phyloP scores from a whole-genome alignment of 2,329 filamentous ascomycete species.

The Akanthomyces dipterigenus region DNA sequence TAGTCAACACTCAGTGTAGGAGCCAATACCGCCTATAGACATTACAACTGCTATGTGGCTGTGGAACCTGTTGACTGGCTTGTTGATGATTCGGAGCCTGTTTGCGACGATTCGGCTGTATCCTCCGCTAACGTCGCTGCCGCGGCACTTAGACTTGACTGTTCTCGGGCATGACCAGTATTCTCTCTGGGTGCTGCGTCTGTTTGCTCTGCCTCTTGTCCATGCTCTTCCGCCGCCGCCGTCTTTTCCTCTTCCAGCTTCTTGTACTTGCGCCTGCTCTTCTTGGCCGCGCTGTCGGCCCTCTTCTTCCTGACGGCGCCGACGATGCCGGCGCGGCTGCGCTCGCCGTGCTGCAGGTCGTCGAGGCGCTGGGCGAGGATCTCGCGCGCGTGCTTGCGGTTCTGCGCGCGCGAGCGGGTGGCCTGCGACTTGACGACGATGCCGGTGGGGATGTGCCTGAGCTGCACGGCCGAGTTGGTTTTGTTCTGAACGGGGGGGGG shows the following conservation, averaged over 20 bases:
- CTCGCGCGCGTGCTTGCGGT: constrained; percentile 75
- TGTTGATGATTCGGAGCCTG: background rate
- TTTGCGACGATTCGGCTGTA: background rate
- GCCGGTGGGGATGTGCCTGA: constrained; percentile 84
- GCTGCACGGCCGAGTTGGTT: constrained; percentile 88
- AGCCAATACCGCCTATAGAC: background rate
- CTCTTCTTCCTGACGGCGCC: constrained; percentile 57
- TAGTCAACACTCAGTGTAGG: background rate
- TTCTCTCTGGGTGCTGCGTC: background rate
- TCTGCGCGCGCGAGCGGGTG: constrained; percentile 79
- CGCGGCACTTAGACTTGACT: background rate
- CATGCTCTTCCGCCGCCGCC: constrained; percentile 7
- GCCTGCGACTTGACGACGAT: constrained; percentile 92
- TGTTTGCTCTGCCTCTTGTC: background rate
- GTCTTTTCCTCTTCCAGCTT: constrained; percentile 47
- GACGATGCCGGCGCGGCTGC: constrained; percentile 60
- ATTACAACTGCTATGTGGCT: background rate
- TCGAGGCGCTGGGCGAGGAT: constrained; percentile 72
- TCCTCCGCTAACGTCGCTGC: too few relatives aligned
- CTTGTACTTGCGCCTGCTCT: constrained; percentile 73
- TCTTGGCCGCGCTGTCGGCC: constrained; percentile 73
- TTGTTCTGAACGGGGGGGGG: constrained; percentile 67
- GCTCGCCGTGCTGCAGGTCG: constrained; percentile 61
- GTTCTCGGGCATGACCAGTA: background rate
- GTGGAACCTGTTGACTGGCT: background rate